Evolutionary conservation across 176 grass and related monocot species (phyloP).

Genomic region (Miscanthus lutarioriparius): DNA sequence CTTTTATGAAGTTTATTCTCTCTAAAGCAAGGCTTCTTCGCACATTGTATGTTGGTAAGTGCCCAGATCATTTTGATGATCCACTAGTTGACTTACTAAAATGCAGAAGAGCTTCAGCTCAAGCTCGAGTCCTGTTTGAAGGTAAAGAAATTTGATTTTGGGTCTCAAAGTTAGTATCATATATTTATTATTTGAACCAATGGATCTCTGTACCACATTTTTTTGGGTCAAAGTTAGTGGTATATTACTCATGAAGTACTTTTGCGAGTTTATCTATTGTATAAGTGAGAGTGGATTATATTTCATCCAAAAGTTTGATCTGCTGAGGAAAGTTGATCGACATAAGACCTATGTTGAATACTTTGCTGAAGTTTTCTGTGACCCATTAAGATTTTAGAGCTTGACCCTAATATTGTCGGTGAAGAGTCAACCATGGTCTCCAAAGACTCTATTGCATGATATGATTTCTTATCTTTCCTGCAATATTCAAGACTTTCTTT

Average conservation of each 20-base stretch:
- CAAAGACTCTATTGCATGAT: neutral
- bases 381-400: neutral
- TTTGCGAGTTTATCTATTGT: neutral
- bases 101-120: constrained; percentile 29
- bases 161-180: neutral
- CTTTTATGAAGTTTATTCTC: neutral
- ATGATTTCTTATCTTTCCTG: neutral
- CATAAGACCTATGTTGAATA: neutral
- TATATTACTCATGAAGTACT: neutral
- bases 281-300: neutral
- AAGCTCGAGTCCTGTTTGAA: constrained; percentile 1
- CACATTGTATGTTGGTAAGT: neutral
- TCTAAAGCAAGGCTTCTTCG: constrained; percentile 8
- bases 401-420: neutral
- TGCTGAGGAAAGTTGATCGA: neutral
- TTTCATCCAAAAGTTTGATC: neutral
- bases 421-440: neutral
- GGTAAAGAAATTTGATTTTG: neutral
- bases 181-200: neutral
- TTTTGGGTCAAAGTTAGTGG: neutral
- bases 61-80: neutral
- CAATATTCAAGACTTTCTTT: no score
- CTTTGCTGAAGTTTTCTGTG: neutral
- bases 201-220: neutral
- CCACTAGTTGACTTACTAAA: neutral